Evolutionary conservation across 1,139 yeast genomes (phyloP).

Genomic region (Pichia sp.): DNA sequence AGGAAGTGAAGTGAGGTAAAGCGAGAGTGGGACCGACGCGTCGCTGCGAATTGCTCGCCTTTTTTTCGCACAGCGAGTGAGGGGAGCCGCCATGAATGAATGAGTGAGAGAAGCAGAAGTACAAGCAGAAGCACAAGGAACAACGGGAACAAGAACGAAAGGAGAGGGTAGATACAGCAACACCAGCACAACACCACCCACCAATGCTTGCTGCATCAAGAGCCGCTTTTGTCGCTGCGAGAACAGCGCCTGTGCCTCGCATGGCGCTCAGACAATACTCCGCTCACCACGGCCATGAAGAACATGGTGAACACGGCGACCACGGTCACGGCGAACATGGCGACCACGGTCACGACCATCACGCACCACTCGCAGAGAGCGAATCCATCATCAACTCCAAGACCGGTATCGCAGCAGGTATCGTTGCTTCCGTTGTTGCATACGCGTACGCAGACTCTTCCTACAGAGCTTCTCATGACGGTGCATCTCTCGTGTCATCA

Average conservation of each 20-base stretch:
- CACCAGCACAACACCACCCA: too few species aligned
- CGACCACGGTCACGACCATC: slow-evolving; percentile 20
- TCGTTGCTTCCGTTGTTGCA: slow-evolving; percentile 16
- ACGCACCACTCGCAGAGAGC: slow-evolving; percentile 21
- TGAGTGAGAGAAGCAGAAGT: too few species aligned
- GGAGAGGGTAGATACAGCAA: too few species aligned
- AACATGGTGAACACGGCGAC: slow-evolving; percentile 6
- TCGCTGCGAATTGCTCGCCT: too few species aligned
- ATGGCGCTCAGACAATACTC: slow-evolving; percentile 12
- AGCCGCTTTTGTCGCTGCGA: too few species aligned
- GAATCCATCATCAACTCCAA: slow-evolving; percentile 23
- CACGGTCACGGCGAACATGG: slow-evolving; percentile 15
- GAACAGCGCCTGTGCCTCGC: neutral
- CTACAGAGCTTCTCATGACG: slow-evolving; percentile 23
- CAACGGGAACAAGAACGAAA: too few species aligned
- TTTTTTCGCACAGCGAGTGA: too few species aligned
- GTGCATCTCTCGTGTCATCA: slow-evolving; percentile 18
- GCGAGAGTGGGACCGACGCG: too few species aligned
- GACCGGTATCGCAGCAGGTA: slow-evolving; percentile 19
- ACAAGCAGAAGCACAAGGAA: too few species aligned
- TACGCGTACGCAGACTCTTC: slow-evolving; percentile 17
- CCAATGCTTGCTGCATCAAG: too few species aligned
- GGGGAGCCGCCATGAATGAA: too few species aligned
- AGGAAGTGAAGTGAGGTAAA: too few species aligned
- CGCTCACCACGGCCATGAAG: slow-evolving; percentile 12